These are phyloP conservation scores for Russula virescens DNA, from an alignment of 768 basidiomycete genomes.

Conservation along the genomic window DNA sequence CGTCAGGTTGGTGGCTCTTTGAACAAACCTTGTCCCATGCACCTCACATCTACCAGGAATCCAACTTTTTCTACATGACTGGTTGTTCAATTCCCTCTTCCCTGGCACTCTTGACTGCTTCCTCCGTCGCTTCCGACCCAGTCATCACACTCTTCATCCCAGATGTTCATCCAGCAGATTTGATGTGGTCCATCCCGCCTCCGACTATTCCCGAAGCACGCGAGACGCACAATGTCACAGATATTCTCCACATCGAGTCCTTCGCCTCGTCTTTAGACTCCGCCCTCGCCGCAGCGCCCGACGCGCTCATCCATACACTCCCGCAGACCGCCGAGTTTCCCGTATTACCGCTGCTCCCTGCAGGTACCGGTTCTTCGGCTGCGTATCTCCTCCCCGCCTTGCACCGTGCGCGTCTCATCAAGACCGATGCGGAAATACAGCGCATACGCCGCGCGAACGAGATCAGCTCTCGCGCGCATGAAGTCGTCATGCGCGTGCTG, in stretches of 20 bases:
- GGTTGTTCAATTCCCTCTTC: constrained; percentile 74
- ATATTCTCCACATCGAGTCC: constrained; percentile 43
- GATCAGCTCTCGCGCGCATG: constrained; percentile 87
- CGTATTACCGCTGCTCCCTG: constrained; percentile 36
- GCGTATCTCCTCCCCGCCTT: constrained; percentile 68
- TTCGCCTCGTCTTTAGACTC: constrained; percentile 45
- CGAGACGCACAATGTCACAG: constrained; percentile 53
- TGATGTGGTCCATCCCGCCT: constrained; percentile 89
- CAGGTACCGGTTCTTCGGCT: constrained; percentile 41
- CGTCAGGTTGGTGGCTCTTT: constrained; percentile 34
- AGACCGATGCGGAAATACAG: constrained; percentile 67
- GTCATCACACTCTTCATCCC: constrained; percentile 73
- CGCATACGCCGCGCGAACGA: constrained; percentile 74
- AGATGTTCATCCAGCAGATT: constrained; percentile 58
- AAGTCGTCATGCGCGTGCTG: constrained; percentile 86
- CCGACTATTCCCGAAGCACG: constrained; percentile 56
- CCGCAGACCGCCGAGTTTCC: constrained; percentile 53
- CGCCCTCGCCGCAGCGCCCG: constrained; percentile 44
- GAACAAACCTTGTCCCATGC: constrained; percentile 25
- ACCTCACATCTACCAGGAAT: constrained; percentile 42
- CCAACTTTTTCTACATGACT: constrained; percentile 85
- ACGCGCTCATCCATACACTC: constrained; percentile 60
- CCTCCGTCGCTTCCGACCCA: constrained; percentile 39
- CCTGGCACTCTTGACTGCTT: constrained; percentile 55
- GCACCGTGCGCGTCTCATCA: constrained; percentile 75